Evolutionary conservation across 352 stramenopile species (phyloP), one percentile per base, ranked within the genome.

Genomic region (Pythium volutum): DNA sequence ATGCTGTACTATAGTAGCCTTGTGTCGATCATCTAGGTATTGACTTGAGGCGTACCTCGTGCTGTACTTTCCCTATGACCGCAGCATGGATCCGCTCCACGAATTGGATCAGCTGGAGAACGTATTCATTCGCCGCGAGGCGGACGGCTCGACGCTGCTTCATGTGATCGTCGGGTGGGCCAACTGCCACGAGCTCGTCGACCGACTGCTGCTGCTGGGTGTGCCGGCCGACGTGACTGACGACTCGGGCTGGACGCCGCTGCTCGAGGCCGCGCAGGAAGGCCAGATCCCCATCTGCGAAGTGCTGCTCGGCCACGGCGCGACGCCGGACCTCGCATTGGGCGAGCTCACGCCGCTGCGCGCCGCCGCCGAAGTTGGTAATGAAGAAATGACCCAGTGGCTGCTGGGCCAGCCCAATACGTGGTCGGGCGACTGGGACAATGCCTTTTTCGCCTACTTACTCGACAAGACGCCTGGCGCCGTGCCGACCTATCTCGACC

Each of bases 191-290:
- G 74, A 87, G 27, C 67, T 89, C 20, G 74, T 83, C 9, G 55
- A 59, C 31, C 68, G 76, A 31, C 66, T 89, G 22, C 51, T 87
- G 48, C 56, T 55, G 10, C 66, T 65, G 0, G 79, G 75, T 0
- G 59, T 88, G 5, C 74, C 72, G 1, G 62, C 67, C 0, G 61
- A 87, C 59, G 22, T 53, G 14, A 38, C 75, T 51, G 75, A 87
- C 53, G 58, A 67, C 29, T 71, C 67, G 12, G 79, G 77, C 22
- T 87, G 79, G 79, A 87, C 75, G 42, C 77, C 79, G 23, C 57
- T 87, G 59, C 74, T 89, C 8, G 79, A 89, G 45, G 79, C 77
- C 6, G 74, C 76, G 5, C 77, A 89, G 45, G 77, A 86, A 62
- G 79, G 75, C 3, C 77, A 83, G 51, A 72, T 84, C 51, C 56